A percentile compares a stretch with the other conserved stretches of the same genome.
Conservation (phyloP, 352 stramenopile species). For the Phytophthora multivora region DNA sequence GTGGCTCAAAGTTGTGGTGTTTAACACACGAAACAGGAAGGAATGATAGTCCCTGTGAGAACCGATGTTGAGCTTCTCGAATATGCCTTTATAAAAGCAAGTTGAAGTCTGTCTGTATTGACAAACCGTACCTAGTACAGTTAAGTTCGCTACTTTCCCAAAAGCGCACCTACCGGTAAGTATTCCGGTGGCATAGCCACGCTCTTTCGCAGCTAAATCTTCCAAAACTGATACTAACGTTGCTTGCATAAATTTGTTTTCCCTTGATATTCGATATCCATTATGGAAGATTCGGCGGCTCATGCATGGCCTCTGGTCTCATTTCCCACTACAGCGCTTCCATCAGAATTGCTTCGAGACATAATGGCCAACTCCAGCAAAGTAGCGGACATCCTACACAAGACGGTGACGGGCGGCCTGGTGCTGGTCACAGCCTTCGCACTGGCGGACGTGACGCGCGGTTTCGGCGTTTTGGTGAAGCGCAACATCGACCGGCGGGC, state of each 20-base stretch:
- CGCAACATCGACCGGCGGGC: slow-evolving; percentile 75
- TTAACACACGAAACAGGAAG: slow-evolving; percentile 1
- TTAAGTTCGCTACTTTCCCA: not conserved
- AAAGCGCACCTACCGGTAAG: too few species aligned
- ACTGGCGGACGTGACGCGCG: slow-evolving; percentile 77
- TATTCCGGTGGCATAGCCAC: slow-evolving; percentile 21
- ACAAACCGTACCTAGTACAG: not conserved
- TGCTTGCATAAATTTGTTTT: too few species aligned
- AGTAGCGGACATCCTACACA: slow-evolving; percentile 78
- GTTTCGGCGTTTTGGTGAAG: slow-evolving; percentile 81
- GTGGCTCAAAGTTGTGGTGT: slow-evolving; percentile 12
- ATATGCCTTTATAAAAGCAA: not conserved
- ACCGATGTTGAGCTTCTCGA: slow-evolving; percentile 7
- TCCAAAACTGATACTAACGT: slow-evolving; percentile 14
- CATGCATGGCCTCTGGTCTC: slow-evolving; percentile 13
- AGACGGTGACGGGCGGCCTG: slow-evolving; percentile 80
- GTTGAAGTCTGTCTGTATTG: too few species aligned
- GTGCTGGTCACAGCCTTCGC: slow-evolving; percentile 67
- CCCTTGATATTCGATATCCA: not conserved
- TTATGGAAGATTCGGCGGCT: not conserved
- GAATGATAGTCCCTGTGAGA: slow-evolving; percentile 16
- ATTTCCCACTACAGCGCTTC: slow-evolving; percentile 18
- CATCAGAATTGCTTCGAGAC: slow-evolving; percentile 9
- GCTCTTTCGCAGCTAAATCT: not conserved
- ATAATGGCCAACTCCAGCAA: slow-evolving; percentile 30